A percentile compares a stretch with the other conserved stretches of the same genome.
Evolutionary conservation across 495 filamentous ascomycete genomes (phyloP).

Genomic region (Annulohypoxylon bovei): DNA sequence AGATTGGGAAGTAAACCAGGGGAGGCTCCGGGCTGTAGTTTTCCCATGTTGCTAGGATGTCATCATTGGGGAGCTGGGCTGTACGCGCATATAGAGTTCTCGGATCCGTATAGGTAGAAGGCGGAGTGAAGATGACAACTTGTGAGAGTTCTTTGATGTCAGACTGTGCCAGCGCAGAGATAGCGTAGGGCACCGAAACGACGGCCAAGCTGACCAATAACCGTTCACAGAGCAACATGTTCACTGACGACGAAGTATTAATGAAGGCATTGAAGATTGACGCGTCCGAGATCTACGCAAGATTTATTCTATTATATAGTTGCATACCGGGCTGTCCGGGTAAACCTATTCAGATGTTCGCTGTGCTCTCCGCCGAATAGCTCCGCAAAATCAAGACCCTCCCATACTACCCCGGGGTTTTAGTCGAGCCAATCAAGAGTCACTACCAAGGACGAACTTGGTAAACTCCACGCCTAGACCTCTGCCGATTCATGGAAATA

Average conservation of each 20-base stretch:
- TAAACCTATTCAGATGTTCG: constrained; percentile 22
- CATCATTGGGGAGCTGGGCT: constrained; percentile 58
- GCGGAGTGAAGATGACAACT: constrained; percentile 30
- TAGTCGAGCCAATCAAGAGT: constrained; percentile 35
- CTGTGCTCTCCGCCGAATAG: constrained; percentile 32
- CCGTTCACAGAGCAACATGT: constrained; percentile 22
- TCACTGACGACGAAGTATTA: neutral
- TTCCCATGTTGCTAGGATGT: constrained; percentile 72
- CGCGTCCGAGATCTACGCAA: constrained; percentile 11
- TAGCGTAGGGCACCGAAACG: neutral
- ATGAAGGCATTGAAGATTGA: neutral
- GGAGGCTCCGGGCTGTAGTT: constrained; percentile 69
- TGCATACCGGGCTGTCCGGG: constrained; percentile 21
- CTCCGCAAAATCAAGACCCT: constrained; percentile 28
- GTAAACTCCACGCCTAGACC: constrained; percentile 24
- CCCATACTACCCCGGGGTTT: constrained; percentile 35
- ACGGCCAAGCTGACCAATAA: constrained; percentile 27
- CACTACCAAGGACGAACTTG: constrained; percentile 9
- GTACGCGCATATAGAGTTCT: constrained; percentile 64
- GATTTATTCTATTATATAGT: constrained; percentile 24
- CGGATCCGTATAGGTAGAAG: constrained; percentile 46
- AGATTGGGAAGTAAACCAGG: constrained; percentile 71
- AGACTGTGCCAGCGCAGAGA: neutral
- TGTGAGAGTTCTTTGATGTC: constrained; percentile 23
- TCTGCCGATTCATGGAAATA: constrained; percentile 39